Conservation (phyloP, 495 filamentous ascomycete species). For the Oleoguttula mirabilis region DNA sequence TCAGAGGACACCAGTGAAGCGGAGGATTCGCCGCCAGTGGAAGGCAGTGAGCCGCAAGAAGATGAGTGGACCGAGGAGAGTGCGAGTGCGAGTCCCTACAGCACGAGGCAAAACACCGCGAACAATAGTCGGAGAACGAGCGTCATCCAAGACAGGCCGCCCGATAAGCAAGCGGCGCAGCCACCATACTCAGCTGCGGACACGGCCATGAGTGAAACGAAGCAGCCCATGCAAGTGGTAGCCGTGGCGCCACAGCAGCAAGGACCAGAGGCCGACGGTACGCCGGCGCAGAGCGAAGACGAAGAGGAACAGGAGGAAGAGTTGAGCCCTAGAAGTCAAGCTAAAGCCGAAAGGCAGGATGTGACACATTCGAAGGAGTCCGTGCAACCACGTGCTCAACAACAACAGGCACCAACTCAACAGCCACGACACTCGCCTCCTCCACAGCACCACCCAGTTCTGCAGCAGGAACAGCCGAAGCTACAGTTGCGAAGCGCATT, state of each 20-base stretch:
- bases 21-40: constrained; percentile 9
- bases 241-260: neutral
- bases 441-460: no score
- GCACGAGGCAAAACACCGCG: constrained; percentile 32
- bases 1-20: constrained; percentile 19
- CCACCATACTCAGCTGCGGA: no score
- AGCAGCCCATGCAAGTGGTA: neutral
- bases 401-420: neutral
- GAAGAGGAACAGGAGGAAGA: constrained; percentile 2
- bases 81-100: constrained; percentile 31
- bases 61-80: constrained; percentile 35
- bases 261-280: constrained; percentile 8
- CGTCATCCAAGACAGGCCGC: constrained; percentile 9
- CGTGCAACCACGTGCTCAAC: neutral
- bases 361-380: neutral
- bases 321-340: neutral
- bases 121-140: constrained; percentile 27
- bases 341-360: neutral
- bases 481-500: constrained; percentile 7
- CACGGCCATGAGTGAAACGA: no score
- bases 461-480: no score
- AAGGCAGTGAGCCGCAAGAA: constrained; percentile 21
- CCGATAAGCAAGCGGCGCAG: constrained; percentile 3
- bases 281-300: constrained; percentile 8
- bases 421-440: no score